Base-by-base conservation (phyloP, 2,329 filamentous ascomycete species). In the Fusarium fracticaudum region DNA sequence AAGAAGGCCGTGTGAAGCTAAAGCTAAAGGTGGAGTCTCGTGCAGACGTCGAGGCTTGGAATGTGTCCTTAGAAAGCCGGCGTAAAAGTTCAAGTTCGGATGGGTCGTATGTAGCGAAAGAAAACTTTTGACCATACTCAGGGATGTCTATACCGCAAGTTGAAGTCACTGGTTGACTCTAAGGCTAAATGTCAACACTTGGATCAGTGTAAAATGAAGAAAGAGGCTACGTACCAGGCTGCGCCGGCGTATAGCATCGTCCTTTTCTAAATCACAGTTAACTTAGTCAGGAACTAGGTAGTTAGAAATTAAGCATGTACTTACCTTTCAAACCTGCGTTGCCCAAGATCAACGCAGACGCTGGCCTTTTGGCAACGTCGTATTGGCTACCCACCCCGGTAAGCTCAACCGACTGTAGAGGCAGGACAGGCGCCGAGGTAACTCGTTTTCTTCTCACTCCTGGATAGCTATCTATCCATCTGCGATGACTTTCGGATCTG, bases 381-480 rank as follows among this genome's bases (percentile, higher is more conserved):
- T 64, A 73, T 38, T 67, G 66, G 17, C 69, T 70, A 12, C 66
- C 71, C 14, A 73, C 67, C 6, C 66, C 71, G 6, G 44, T 31
- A 26, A 73, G 69, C 38, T 73, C 69, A 17, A 59, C 22, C 6
- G 44, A 12, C 3, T 35, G 47, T 17, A 48, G 37, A 29, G 64
- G 44, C 5, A 41, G 22, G 9, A 22, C 18, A 22, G 44, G 43
- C 26, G 29, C 31, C 7, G 60, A 69, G 38, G 26, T 50, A 22
- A 64, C 54, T 26, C 47, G 38, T 26, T 35, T 61, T 57, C 35
- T 62, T 45, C 29, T 37, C 6, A 22, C 31, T n/a, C 31, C 41
- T 8, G 29, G 13, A 13, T 59, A 48, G 5, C 11, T 31, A 20
- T 48, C 64, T 20, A 31, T 26, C 29, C 38, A 64, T 55, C 40